A percentile compares a stretch with the other conserved stretches of the same genome.
Evolutionary conservation across 257 asterid genomes (phyloP).

Genomic region (Penstemon barbatus): DNA sequence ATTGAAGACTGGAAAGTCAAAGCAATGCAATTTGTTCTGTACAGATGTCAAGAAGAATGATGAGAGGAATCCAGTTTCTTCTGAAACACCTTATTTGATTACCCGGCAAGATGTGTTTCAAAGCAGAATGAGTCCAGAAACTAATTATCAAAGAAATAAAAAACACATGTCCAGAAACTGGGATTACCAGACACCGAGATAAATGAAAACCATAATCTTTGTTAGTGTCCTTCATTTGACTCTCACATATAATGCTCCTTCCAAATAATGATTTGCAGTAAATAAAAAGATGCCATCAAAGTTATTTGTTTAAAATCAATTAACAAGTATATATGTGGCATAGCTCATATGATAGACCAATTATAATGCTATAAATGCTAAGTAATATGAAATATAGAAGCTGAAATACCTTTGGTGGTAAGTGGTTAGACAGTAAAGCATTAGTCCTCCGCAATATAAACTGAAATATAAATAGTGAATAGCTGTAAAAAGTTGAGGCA

Average conservation of each 20-base stretch:
- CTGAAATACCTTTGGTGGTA: slow-evolving; percentile 89
- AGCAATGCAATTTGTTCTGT: background rate
- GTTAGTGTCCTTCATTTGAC: too few relatives aligned
- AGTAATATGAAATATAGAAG: slow-evolving; percentile 14
- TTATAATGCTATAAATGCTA: slow-evolving; percentile 1
- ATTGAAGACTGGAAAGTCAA: slow-evolving; percentile 1
- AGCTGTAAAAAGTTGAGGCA: slow-evolving; percentile 29
- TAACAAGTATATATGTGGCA: background rate
- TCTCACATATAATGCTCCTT: too few relatives aligned
- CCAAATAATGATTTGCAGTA: too few relatives aligned
- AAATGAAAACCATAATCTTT: too few relatives aligned
- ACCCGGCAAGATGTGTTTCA: slow-evolving; percentile 14
- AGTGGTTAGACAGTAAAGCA: slow-evolving; percentile 89
- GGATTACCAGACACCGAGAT: background rate
- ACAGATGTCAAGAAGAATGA: background rate
- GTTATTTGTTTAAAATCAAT: too few relatives aligned
- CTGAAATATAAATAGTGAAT: slow-evolving; percentile 46
- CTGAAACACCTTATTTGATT: background rate
- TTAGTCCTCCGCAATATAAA: slow-evolving; percentile 96
- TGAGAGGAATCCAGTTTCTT: background rate
- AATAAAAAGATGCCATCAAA: too few relatives aligned
- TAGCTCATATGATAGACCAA: background rate
- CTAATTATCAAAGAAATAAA: too few relatives aligned
- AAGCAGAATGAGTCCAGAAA: background rate
- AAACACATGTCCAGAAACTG: background rate